Evolutionary conservation across 2,329 filamentous ascomycete species (phyloP).

Genomic region (Aspergillus persii): DNA sequence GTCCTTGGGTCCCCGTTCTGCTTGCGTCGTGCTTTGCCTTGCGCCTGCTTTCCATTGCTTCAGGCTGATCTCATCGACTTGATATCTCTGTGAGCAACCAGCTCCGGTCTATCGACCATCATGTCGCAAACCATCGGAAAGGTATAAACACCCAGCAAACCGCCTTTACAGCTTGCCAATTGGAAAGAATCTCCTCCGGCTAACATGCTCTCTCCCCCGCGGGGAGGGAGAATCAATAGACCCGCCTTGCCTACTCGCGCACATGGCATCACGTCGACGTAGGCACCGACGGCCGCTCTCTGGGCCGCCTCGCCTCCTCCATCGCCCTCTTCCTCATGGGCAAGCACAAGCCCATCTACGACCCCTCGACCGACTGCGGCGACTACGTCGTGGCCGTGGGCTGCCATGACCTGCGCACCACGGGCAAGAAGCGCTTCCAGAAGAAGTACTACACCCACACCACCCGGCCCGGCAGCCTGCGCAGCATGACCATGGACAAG

Average conservation of each 20-base stretch:
- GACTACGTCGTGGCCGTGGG: conserved; percentile 96
- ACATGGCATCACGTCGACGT: conserved; percentile 91
- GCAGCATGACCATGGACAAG: conserved; percentile 88
- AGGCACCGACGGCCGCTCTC: conserved; percentile 67
- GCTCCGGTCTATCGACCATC: conserved; percentile 9
- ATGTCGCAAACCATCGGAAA: conserved; percentile 49
- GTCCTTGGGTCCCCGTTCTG: too few species aligned
- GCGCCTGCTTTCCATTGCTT: not conserved
- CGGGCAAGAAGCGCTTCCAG: conserved; percentile 87
- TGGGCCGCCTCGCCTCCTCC: conserved; percentile 82
- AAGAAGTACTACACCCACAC: conserved; percentile 96
- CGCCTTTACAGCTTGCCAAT: conserved; percentile 2
- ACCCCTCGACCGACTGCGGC: conserved; percentile 96
- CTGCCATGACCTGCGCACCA: conserved; percentile 81
- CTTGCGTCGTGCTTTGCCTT: too few species aligned
- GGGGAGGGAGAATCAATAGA: conserved; percentile 60
- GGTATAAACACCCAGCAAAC: conserved; percentile 25
- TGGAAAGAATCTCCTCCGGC: not conserved
- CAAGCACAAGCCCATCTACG: conserved; percentile 98
- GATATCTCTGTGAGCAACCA: too few species aligned
- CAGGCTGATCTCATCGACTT: not conserved
- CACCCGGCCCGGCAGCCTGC: conserved; percentile 82
- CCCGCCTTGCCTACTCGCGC: conserved; percentile 91
- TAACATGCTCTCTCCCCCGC: not conserved
- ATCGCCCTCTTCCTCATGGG: conserved; percentile 91